phyloP scores from a whole-genome alignment of 2,329 filamentous ascomycete species.

The Penicillium sp. region DNA sequence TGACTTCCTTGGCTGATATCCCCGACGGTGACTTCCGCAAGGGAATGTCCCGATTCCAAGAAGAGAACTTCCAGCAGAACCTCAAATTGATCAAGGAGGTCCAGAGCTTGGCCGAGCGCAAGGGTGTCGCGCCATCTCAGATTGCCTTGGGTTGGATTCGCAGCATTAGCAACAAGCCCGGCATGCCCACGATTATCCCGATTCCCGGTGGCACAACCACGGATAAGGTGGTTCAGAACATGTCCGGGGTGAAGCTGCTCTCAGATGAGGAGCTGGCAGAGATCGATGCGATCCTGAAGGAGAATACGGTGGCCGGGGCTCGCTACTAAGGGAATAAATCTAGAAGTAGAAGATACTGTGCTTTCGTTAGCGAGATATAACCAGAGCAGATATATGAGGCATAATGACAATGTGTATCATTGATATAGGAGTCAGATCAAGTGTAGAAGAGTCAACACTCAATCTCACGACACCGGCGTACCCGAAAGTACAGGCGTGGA shows the following conservation, averaged over 20 bases:
- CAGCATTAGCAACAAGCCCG: constrained; percentile 46
- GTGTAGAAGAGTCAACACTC: constrained; percentile 52
- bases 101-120: constrained; percentile 49
- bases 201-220: constrained; percentile 43
- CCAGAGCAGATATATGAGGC: too few species aligned
- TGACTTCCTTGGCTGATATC: constrained; percentile 52
- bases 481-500: constrained; percentile 30
- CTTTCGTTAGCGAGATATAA: constrained; percentile 19
- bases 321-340: constrained; percentile 27
- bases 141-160: constrained; percentile 56
- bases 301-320: constrained; percentile 42
- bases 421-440: constrained; percentile 44
- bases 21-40: constrained; percentile 52
- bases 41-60: constrained; percentile 54
- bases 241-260: constrained; percentile 33
- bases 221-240: constrained; percentile 42
- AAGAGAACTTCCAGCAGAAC: constrained; percentile 56
- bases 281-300: constrained; percentile 56
- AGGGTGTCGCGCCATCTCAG: constrained; percentile 51
- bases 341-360: constrained; percentile 8
- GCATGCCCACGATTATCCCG: constrained; percentile 48
- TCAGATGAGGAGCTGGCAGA: constrained; percentile 50
- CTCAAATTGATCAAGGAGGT: constrained; percentile 53
- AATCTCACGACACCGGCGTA: constrained; percentile 40
- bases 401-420: too few species aligned